Percentiles rank a stretch among this genome's conserved stretches.
Conservation (phyloP, 2,329 filamentous ascomycete species). For the Beauveria varroae region DNA sequence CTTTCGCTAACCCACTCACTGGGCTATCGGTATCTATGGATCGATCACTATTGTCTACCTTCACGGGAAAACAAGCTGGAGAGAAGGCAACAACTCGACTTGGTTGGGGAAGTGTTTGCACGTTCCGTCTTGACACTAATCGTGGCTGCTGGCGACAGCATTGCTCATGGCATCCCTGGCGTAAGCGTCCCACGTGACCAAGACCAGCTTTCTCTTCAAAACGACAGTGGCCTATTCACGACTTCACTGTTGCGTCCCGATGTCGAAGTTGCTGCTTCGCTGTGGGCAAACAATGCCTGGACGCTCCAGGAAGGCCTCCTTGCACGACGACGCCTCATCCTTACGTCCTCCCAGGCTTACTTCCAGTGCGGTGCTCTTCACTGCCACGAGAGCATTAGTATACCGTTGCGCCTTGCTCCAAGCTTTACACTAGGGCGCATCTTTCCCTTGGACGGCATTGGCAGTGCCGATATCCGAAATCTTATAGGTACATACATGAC, state of each 20-base stretch:
- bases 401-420: constrained; percentile 25
- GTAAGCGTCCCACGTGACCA: constrained; percentile 24
- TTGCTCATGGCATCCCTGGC: constrained; percentile 26
- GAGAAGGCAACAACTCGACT: constrained; percentile 21
- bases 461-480: constrained; percentile 19
- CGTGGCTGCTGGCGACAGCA: constrained; percentile 25
- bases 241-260: constrained; percentile 29
- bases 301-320: constrained; percentile 31
- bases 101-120: constrained; percentile 28
- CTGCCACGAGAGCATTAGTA: constrained; percentile 29
- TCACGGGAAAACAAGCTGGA: constrained; percentile 19
- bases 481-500: constrained; percentile 26
- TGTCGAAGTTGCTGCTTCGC: constrained; percentile 26
- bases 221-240: constrained; percentile 25
- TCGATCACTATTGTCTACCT: constrained; percentile 29
- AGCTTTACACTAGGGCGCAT: constrained; percentile 25
- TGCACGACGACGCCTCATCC: constrained; percentile 27
- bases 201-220: constrained; percentile 28
- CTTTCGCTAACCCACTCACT: constrained; percentile 24
- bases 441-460: constrained; percentile 20
- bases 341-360: constrained; percentile 30
- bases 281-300: constrained; percentile 28
- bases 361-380: constrained; percentile 31
- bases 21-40: constrained; percentile 30
- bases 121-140: constrained; percentile 27